These are phyloP conservation scores for Collybiopsis confluens DNA, from an alignment of 768 basidiomycete species.

Conservation along the genomic window DNA sequence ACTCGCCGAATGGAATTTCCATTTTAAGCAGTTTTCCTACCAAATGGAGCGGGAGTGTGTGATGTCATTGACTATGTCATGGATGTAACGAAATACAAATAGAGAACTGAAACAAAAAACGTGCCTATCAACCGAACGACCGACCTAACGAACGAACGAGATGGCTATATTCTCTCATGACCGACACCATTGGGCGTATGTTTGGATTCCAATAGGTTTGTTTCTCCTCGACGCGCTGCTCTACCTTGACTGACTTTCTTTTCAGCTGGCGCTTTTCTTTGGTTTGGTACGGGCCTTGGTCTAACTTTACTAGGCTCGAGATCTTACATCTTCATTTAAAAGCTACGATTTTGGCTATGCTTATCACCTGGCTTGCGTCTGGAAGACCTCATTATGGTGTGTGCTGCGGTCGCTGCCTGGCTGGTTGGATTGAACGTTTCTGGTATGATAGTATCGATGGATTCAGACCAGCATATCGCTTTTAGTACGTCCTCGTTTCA, in stretches of 20 bases:
- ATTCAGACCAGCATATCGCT: constrained; percentile 43
- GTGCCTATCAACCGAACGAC: too few relatives aligned
- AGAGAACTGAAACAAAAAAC: too few relatives aligned
- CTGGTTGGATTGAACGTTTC: too few relatives aligned
- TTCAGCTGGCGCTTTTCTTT: constrained; percentile 47
- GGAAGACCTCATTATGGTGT: constrained; percentile 51
- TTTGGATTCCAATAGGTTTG: constrained; percentile 53
- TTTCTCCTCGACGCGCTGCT: too few relatives aligned
- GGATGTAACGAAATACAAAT: too few relatives aligned
- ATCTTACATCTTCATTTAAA: background rate
- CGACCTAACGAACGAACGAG: too few relatives aligned
- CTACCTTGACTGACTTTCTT: background rate
- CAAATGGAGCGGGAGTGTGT: background rate
- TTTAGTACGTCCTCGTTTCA: too few relatives aligned
- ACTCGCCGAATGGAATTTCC: too few relatives aligned
- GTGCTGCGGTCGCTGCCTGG: too few relatives aligned
- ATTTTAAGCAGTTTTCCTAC: constrained; percentile 2
- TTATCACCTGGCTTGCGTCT: constrained; percentile 68
- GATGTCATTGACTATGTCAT: background rate
- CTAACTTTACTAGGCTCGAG: background rate
- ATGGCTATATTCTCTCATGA: constrained; percentile 20
- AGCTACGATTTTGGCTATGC: constrained; percentile 63
- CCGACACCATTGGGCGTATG: constrained; percentile 52
- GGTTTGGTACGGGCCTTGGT: constrained; percentile 67
- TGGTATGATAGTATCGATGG: constrained; percentile 46